These are phyloP conservation scores for Mucor saturninus DNA, from an alignment of 371 early-diverging fungal species.

Conservation along the genomic window DNA sequence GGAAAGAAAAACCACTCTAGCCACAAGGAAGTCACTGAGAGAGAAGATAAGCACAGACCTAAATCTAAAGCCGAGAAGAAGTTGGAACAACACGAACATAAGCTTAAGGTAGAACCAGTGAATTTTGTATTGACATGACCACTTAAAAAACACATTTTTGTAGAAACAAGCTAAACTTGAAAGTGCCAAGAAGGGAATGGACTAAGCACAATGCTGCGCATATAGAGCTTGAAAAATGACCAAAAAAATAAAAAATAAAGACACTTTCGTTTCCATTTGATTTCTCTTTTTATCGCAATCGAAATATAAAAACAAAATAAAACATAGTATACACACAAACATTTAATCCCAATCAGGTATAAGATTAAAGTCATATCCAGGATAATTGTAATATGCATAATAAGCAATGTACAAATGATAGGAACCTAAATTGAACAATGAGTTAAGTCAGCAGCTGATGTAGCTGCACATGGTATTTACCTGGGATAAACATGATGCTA, in stretches of 20 bases:
- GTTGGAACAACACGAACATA: slow-evolving; percentile 14
- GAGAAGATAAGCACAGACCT: slow-evolving; percentile 19
- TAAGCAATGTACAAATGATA: slow-evolving; percentile 58
- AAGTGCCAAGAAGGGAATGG: slow-evolving; percentile 12
- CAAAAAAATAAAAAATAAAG: too few relatives aligned
- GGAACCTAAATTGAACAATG: slow-evolving; percentile 31
- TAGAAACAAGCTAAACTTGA: slow-evolving; percentile 17
- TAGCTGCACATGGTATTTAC: slow-evolving; percentile 13
- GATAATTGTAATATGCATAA: slow-evolving; percentile 57
- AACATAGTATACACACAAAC: neutral
- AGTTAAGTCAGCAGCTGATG: neutral
- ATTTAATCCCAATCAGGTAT: slow-evolving; percentile 54
- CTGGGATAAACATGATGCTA: slow-evolving; percentile 62
- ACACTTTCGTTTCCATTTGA: too few relatives aligned
- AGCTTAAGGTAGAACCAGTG: neutral
- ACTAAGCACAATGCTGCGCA: neutral
- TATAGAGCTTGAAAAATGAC: too few relatives aligned
- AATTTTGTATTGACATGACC: neutral
- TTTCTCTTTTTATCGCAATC: too few relatives aligned
- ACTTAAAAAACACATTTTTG: neutral
- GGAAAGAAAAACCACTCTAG: slow-evolving; percentile 16
- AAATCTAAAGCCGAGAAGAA: slow-evolving; percentile 22
- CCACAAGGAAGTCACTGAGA: slow-evolving; percentile 15
- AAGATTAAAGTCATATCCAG: slow-evolving; percentile 58
- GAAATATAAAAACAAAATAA: too few relatives aligned